Evolutionary conservation across 345 rosid genomes (phyloP).

Genomic region (Gossypium sturtianum): DNA sequence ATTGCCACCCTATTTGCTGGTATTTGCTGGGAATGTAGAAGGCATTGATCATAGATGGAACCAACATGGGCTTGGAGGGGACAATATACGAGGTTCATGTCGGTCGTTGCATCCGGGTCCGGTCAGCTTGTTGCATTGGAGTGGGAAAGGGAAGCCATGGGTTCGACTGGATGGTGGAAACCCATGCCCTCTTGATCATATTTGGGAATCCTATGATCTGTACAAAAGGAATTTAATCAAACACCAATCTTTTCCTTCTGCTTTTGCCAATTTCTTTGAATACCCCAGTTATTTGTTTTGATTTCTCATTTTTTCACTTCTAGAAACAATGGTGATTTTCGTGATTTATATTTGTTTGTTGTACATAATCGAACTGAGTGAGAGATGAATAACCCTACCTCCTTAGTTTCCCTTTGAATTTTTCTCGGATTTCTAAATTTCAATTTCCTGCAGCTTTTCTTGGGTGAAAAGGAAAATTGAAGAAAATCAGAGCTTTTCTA

Average conservation of each 20-base stretch:
- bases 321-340: too few species aligned
- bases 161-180: conserved; percentile 60
- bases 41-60: conserved; percentile 84
- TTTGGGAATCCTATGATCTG: conserved; percentile 83
- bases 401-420: too few species aligned
- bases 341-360: too few species aligned
- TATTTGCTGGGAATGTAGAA: conserved; percentile 77
- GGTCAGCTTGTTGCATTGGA: conserved; percentile 91
- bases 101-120: conserved; percentile 79
- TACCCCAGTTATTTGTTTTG: conserved; percentile 35
- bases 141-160: conserved; percentile 99
- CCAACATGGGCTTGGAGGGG: conserved; percentile 96
- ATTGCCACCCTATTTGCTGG: conserved; percentile 80
- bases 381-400: too few species aligned
- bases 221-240: conserved; percentile 24
- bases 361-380: too few species aligned
- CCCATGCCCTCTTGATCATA: conserved; percentile 69
- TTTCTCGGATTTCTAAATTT: too few species aligned
- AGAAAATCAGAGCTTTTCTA: too few species aligned
- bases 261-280: conserved; percentile 21
- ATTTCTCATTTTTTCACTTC: not conserved
- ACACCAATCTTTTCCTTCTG: conserved; percentile 17
- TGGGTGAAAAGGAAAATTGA: too few species aligned
- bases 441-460: too few species aligned
- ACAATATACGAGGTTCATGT: conserved; percentile 82